Conservation (phyloP, 1,284 basidiomycete genomes). For the Leccinum holopus region DNA sequence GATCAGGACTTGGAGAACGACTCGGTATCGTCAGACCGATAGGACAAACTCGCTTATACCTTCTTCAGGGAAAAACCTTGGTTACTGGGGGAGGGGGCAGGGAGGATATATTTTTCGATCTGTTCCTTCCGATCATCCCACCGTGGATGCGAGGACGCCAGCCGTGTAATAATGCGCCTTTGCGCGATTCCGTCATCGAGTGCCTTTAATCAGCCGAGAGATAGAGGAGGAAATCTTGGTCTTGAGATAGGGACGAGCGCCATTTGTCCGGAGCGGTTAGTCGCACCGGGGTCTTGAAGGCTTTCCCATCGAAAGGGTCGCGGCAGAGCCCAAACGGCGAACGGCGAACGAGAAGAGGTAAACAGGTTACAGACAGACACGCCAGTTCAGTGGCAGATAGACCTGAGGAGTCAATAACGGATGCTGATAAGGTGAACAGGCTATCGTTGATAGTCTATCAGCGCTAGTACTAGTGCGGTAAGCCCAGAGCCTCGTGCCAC, state of each 20-base stretch:
- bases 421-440: background rate
- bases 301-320: conserved; percentile 27
- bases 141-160: conserved; percentile 9
- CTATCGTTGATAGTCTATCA: background rate
- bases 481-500: background rate
- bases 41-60: background rate
- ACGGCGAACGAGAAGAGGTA: background rate
- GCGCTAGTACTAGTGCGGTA: conserved; percentile 1
- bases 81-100: background rate
- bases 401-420: background rate
- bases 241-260: background rate
- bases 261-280: conserved; percentile 16
- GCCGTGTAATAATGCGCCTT: background rate
- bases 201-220: conserved; percentile 1
- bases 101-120: background rate
- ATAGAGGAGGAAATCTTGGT: conserved; percentile 5
- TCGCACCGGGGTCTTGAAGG: background rate
- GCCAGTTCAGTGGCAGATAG: background rate
- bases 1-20: conserved; percentile 10
- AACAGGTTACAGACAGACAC: background rate
- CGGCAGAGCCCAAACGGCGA: conserved; percentile 9
- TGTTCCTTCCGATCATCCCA: conserved; percentile 4
- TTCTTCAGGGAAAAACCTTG: background rate
- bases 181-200: conserved; percentile 14
- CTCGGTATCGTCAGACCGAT: background rate